Conservation (phyloP, 352 stramenopile genomes). For the Phytopythium sindhum region DNA sequence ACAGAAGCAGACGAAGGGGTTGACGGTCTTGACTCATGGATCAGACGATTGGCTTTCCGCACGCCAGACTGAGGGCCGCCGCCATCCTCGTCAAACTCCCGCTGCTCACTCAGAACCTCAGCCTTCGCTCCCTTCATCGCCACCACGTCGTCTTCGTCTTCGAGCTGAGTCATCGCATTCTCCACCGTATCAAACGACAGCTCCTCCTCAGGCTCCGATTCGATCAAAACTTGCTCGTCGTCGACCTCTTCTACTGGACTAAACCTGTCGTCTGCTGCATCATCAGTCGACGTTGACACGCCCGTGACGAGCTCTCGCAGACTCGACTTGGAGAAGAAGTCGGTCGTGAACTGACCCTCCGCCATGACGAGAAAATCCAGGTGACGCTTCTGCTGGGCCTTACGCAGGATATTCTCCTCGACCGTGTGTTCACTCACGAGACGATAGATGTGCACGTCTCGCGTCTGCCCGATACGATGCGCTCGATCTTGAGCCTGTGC, state of each 20-base stretch:
- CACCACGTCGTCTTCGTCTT: constrained; percentile 95
- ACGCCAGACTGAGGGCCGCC: constrained; percentile 11
- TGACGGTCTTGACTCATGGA: constrained; percentile 14
- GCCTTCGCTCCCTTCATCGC: constrained; percentile 84
- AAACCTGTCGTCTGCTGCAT: constrained; percentile 11
- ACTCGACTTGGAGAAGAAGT: constrained; percentile 84
- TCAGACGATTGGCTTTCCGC: constrained; percentile 1
- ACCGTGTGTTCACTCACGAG: constrained; percentile 97
- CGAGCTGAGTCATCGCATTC: constrained; percentile 92
- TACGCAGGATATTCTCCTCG: constrained; percentile 99
- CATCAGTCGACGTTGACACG: constrained; percentile 15
- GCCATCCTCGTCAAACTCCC: constrained; percentile 61
- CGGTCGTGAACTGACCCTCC: constrained; percentile 67
- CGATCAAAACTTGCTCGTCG: constrained; percentile 10
- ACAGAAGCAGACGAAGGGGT: constrained; percentile 38
- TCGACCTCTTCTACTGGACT: constrained; percentile 22
- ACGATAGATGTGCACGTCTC: constrained; percentile 99
- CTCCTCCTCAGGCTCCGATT: constrained; percentile 31
- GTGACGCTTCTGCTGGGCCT: constrained; percentile 97
- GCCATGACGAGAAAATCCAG: constrained; percentile 94
- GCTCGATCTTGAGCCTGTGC: constrained; percentile 95
- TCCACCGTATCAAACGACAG: constrained; percentile 79
- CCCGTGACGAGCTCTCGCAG: constrained; percentile 89
- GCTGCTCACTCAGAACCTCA: constrained; percentile 50
- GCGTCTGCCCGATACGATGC: constrained; percentile 97